Percentiles rank a stretch among this genome's conserved stretches.
phyloP scores from a whole-genome alignment of 1,284 basidiomycete genomes.

The Sanguinoderma infundibulare region DNA sequence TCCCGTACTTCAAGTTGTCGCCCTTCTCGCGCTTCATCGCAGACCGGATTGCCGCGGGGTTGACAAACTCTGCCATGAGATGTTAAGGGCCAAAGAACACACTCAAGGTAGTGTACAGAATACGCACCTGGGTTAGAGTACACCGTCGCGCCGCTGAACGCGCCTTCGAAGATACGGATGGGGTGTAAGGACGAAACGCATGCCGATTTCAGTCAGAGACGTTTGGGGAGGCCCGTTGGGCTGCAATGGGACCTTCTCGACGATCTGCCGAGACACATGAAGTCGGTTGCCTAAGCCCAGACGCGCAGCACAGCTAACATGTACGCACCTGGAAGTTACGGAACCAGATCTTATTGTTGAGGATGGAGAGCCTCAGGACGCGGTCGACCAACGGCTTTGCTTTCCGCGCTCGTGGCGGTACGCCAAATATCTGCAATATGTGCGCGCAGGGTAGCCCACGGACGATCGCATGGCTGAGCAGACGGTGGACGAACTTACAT shows the following conservation, averaged over 20 bases:
- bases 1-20: slow-evolving; percentile 79
- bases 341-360: slow-evolving; percentile 99
- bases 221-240: slow-evolving; percentile 78
- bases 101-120: neutral
- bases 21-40: slow-evolving; percentile 76
- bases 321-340: slow-evolving; percentile 89
- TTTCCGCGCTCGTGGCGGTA: slow-evolving; percentile 87
- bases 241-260: slow-evolving; percentile 80
- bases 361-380: slow-evolving; percentile 93
- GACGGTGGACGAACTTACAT: slow-evolving; percentile 65
- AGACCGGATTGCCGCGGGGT: slow-evolving; percentile 84
- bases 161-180: slow-evolving; percentile 98
- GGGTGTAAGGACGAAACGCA: slow-evolving; percentile 97
- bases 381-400: slow-evolving; percentile 99
- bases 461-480: neutral
- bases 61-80: slow-evolving; percentile 96
- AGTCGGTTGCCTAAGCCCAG: neutral
- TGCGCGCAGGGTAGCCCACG: neutral
- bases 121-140: slow-evolving; percentile 91
- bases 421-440: slow-evolving; percentile 91
- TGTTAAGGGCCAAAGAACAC: slow-evolving; percentile 34
- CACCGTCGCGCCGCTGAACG: slow-evolving; percentile 93
- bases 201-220: slow-evolving; percentile 92
- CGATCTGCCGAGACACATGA: no score
- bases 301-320: no score